Percentiles rank a stretch among this genome's conserved stretches.
These are phyloP conservation scores for Metschnikowia noctiluminum DNA, from an alignment of 805 yeast genomes.

Conservation along the genomic window DNA sequence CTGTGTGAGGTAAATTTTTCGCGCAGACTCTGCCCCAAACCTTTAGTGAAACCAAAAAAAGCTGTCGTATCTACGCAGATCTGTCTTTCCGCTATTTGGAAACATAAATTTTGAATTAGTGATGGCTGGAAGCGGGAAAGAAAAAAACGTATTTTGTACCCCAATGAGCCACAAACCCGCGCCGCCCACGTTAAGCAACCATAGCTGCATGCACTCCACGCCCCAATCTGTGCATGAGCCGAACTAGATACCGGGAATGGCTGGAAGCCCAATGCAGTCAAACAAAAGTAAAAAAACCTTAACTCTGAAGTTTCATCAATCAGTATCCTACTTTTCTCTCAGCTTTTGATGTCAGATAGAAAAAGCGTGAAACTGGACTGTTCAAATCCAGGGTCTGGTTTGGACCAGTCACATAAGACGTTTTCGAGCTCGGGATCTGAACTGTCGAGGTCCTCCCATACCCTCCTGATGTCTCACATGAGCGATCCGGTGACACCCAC, in stretches of 20 bases:
- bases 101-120: no score
- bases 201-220: slow-evolving; percentile 2
- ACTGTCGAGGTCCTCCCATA: slow-evolving; percentile 12
- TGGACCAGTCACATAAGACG: slow-evolving; percentile 2
- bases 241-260: background rate
- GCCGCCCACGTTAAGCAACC: slow-evolving; percentile 10
- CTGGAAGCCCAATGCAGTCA: background rate
- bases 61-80: background rate
- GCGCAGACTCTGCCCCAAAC: background rate
- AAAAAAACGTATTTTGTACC: background rate
- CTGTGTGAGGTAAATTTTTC: background rate
- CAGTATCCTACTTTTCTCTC: background rate
- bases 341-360: background rate
- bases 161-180: background rate
- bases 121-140: no score
- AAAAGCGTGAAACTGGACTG: slow-evolving; percentile 1
- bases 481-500: slow-evolving; percentile 6
- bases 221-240: background rate
- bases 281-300: background rate
- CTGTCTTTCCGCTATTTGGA: background rate
- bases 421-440: slow-evolving; percentile 12
- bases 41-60: background rate
- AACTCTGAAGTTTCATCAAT: background rate
- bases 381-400: slow-evolving; percentile 3
- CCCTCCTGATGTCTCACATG: slow-evolving; percentile 9